Base-by-base conservation (phyloP, 305 asterid species). In the Fraxinus velutina region DNA sequence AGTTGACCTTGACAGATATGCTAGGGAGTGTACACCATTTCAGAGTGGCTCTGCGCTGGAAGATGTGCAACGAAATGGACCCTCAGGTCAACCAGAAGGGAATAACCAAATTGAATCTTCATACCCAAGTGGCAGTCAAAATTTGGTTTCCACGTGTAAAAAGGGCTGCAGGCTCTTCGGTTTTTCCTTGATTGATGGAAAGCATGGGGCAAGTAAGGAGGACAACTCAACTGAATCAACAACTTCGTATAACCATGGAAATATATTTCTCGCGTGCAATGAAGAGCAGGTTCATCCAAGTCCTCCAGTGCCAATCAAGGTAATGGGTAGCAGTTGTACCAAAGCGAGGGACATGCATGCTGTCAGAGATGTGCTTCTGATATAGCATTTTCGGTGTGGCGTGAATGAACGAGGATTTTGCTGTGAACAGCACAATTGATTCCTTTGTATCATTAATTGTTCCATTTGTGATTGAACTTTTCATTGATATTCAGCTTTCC, bases 301-400 rank as follows among this genome's bases (percentile, higher is more conserved):
- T 73, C 87, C 90, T 80, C 89, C 92, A 2, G 22, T 87, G 15
- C 78, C 86, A 82, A 60, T 85, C 37, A 89, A 88, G 84, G 90
- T 88, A 70, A 83, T 82, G 75, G 91, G 81, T 32, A 86, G 88
- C 86, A 85, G 88, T 76, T 92, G 85, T 80, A 86, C 92, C 2
- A 88, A 86, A 82, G 88, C 84, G 22, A 89, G 84, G 62, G 90
- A 90, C 64, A 87, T 90, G 87, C 92, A 87, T 79, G 88, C 87
- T 6, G 93, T 89, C 6, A 91, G 97, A 81, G 97, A 94, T 84
- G 77, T 89, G 91, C 94, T 92, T 87, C 94, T 71, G 97, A 92
- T 82, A 90, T 92, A 44, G 94, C 95, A 3, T 84, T 94, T 12
- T 70, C 42, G 15, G 80, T 1, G 30, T 19, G 10, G 78, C 47